Conservation (phyloP, 768 basidiomycete species). For the Amyloporia xantha region DNA sequence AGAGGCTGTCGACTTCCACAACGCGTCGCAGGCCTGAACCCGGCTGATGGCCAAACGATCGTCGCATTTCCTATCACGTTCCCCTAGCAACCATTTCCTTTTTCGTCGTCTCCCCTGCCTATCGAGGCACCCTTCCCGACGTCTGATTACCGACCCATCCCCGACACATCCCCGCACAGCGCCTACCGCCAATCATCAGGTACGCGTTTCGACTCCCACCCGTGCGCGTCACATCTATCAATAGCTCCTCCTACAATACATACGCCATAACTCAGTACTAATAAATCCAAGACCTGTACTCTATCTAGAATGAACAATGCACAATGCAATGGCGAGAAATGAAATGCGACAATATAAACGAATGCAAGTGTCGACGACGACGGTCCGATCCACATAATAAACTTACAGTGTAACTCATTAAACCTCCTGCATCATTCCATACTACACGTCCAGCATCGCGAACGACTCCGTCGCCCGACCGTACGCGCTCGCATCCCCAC, state of each 20-base stretch:
- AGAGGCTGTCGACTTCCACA: not conserved
- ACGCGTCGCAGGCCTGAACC: too few species aligned
- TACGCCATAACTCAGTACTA: slow-evolving; percentile 4
- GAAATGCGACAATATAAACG: not conserved
- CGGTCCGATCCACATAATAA: slow-evolving; percentile 5
- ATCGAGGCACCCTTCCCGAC: too few species aligned
- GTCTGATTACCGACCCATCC: not conserved
- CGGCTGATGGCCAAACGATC: too few species aligned
- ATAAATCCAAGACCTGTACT: not conserved
- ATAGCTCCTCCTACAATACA: slow-evolving; percentile 3
- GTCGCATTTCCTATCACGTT: not conserved
- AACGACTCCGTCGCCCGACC: slow-evolving; percentile 14
- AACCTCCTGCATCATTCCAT: too few species aligned
- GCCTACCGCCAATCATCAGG: not conserved
- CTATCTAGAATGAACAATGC: not conserved
- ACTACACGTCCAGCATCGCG: slow-evolving; percentile 17
- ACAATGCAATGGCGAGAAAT: not conserved
- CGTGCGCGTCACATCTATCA: not conserved
- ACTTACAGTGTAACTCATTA: too few species aligned
- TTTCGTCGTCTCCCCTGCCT: too few species aligned
- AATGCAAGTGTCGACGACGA: not conserved
- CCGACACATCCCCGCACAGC: not conserved
- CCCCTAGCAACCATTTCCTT: not conserved
- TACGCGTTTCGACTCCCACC: too few species aligned
- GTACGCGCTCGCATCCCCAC: slow-evolving; percentile 7